Base-by-base conservation (phyloP, 2,329 filamentous ascomycete genomes). In the Alternaria angustiovoidea region DNA sequence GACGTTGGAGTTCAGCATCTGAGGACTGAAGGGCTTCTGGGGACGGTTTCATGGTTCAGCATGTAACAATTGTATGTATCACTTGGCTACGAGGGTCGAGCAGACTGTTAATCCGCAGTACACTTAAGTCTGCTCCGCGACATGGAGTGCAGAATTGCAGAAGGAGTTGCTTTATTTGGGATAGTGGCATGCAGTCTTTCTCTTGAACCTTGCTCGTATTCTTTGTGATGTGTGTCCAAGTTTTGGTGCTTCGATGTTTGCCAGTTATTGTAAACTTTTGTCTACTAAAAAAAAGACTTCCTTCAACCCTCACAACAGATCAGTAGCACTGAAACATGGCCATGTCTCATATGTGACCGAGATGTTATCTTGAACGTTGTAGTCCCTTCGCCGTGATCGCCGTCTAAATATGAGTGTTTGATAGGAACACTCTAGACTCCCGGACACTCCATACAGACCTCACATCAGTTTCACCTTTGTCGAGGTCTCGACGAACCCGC, bases 61-160 rank as follows among this genome's bases (percentile, higher is more conserved):
- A 74, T 75, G 69, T 65, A 74, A 71, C 66, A 71, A 51, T 68
- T 76, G 71, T 73, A 73, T 75, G 75, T 75, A 73, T 75, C 61
- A 66, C 65, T 77, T 74, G 74, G 74, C 68, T 70, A 75, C 63
- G 63, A 68, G 53, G 64, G 64, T 69, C 57, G 65, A 67, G 67
- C 67, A 73, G 72, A 74, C 61, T 71, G 68, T 69, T 75, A 75
- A 76, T 76, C 67, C 59, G 63, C 67, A 71, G 71, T 69, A 70
- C 66, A 68, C 62, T 54, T 69, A 66, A 59, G 70, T 64, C 57
- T 63, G 61, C 62, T 49, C 58, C 61, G 64, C 62, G 54, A 63
- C 56, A 55, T 51, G 41, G 58, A 56, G 55, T 61, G 61, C 56
- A 61, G 65, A 64, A 61, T 59, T 67, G 70, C 59, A 65, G 62